Percentiles rank a stretch among this genome's conserved stretches.
Evolutionary conservation across 2,329 filamentous ascomycete genomes (phyloP).

Genomic region (Nectriaceae sp.): DNA sequence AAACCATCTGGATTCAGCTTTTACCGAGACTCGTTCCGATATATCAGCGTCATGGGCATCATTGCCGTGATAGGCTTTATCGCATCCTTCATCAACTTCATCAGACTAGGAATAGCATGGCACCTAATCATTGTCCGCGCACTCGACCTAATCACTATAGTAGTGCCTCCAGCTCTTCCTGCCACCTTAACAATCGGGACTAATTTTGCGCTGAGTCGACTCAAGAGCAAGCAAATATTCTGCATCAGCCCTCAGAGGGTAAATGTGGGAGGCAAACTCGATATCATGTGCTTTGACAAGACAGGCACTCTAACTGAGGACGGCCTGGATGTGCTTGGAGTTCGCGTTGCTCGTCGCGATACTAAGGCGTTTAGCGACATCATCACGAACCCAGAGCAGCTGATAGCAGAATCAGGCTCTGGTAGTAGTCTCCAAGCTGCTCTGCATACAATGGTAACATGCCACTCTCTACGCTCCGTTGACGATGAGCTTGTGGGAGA

Average conservation of each 20-base stretch:
- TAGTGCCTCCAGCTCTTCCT: slow-evolving; percentile 91
- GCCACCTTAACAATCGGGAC: slow-evolving; percentile 96
- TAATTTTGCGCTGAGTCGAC: slow-evolving; percentile 84
- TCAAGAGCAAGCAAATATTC: slow-evolving; percentile 90
- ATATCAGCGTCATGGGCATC: slow-evolving; percentile 93
- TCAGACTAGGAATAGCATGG: slow-evolving; percentile 81
- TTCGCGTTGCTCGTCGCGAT: slow-evolving; percentile 72
- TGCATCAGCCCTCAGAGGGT: slow-evolving; percentile 97
- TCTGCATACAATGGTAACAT: slow-evolving; percentile 95
- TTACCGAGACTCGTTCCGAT: slow-evolving; percentile 95
- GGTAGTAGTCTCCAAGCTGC: slow-evolving; percentile 56
- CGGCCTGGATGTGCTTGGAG: slow-evolving; percentile 88
- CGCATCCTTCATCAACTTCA: slow-evolving; percentile 90
- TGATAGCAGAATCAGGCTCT: slow-evolving; percentile 49
- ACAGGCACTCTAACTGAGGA: slow-evolving; percentile 98
- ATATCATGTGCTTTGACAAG: slow-evolving; percentile 98
- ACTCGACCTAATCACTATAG: slow-evolving; percentile 94
- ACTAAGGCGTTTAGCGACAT: slow-evolving; percentile 72
- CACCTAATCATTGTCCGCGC: slow-evolving; percentile 90
- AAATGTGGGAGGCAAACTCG: slow-evolving; percentile 93
- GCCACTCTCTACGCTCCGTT: slow-evolving; percentile 84
- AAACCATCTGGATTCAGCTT: slow-evolving; percentile 99
- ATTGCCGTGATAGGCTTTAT: slow-evolving; percentile 86
- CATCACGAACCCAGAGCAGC: slow-evolving; percentile 62
- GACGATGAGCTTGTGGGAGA: slow-evolving; percentile 91